These are phyloP conservation scores for Leccinum variicolor DNA, from an alignment of 768 basidiomycete species.

Conservation along the genomic window DNA sequence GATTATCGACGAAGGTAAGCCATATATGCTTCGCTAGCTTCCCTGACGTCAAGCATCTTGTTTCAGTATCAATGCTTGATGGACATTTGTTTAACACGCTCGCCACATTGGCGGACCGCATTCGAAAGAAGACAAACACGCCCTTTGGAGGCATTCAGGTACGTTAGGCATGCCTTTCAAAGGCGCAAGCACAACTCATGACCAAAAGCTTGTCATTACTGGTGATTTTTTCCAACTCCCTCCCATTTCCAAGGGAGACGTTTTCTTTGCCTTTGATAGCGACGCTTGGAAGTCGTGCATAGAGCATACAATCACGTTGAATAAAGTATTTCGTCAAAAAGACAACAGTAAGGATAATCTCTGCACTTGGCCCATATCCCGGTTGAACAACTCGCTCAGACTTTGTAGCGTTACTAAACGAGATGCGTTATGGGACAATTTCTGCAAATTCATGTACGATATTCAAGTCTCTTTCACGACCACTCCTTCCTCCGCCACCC, in stretches of 20 bases:
- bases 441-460: conserved; percentile 41
- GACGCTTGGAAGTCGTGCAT: conserved; percentile 42
- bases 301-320: conserved; percentile 59
- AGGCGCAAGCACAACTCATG: not conserved
- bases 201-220: conserved; percentile 44
- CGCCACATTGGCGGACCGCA: conserved; percentile 44
- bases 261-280: conserved; percentile 68
- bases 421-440: conserved; percentile 63
- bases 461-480: conserved; percentile 45
- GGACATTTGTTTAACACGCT: conserved; percentile 60
- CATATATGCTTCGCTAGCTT: not conserved
- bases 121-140: conserved; percentile 46
- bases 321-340: conserved; percentile 74
- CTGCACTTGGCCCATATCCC: not conserved
- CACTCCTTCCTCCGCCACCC: conserved; percentile 20
- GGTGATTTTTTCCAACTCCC: conserved; percentile 63
- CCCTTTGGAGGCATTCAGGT: conserved; percentile 73
- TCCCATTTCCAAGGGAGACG: conserved; percentile 43
- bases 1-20: conserved; percentile 63
- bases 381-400: conserved; percentile 32
- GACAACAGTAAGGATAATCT: conserved; percentile 48
- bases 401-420: conserved; percentile 73
- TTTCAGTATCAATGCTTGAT: conserved; percentile 68
- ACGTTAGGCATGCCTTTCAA: not conserved
- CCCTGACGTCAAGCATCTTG: not conserved